Base-by-base conservation (phyloP, 2,329 filamentous ascomycete genomes). In the Aspergillus ustus region DNA sequence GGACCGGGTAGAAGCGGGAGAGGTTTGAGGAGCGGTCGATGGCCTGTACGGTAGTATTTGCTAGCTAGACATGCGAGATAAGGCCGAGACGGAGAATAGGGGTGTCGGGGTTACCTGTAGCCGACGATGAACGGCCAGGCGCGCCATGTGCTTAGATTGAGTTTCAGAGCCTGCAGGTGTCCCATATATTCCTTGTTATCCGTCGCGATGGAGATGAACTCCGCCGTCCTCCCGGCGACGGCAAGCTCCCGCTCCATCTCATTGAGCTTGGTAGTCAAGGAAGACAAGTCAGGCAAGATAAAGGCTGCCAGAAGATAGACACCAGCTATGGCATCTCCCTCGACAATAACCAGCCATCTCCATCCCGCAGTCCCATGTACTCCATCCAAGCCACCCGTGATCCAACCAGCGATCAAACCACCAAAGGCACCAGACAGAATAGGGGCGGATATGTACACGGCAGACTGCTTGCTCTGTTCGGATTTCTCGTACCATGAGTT, bases 201-300 rank as follows among this genome's bases (percentile, higher is more conserved):
- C 1, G 62, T 67, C 5, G 59, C 53, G 7, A 62, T 61, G 4
- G 62, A 67, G 4, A 71, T 66, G 20, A 67, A 63, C 7, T 67
- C 66, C 2, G 59, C 55, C 1, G 64, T 61, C 20, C 73, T 60
- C 13, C 72, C 66, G 7, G 64, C 63, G 4, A 70, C 56, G 2
- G 73, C 72, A 22, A 75, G 59, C 1, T 65, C 40, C 15, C 62
- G 64, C 48, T 72, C 64, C 5, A 63, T 57, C 8, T 64, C 72
- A 0, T 75, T 76, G 40, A 85, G 70, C 3, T 76, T 69, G 63
- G 74, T 77, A 5, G 78, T 81, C 49, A 78, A 83, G 4, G 78
- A 75, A 2, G 83, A 82, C 62, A 83, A 84, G 66, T 84, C 81
- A 9, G 81, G 79, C 7, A 85, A 74, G 37, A 84, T 73, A 66